These are phyloP conservation scores for Neurospora sp. DNA, from an alignment of 2,329 filamentous ascomycete species.

Conservation along the genomic window DNA sequence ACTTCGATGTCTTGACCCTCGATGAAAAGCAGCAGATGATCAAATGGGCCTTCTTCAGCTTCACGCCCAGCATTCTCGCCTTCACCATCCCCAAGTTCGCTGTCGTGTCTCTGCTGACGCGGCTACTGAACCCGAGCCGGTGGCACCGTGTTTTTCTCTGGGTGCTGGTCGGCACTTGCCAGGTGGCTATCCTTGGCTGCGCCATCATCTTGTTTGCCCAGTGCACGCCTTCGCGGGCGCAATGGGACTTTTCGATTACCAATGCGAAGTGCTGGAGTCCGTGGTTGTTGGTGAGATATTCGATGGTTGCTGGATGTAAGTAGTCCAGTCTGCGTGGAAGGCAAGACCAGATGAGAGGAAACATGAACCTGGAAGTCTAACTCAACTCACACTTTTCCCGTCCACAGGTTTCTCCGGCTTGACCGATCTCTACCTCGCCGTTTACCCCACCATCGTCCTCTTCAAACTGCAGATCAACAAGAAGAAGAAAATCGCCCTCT, in stretches of 20 bases:
- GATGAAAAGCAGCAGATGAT: slow-evolving; percentile 21
- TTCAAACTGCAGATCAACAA: slow-evolving; percentile 26
- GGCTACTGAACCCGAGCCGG: slow-evolving; percentile 27
- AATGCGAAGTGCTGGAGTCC: slow-evolving; percentile 26
- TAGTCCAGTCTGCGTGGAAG: background rate
- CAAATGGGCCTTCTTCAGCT: slow-evolving; percentile 26
- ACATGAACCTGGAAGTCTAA: too few species aligned
- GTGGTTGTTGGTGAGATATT: slow-evolving; percentile 28
- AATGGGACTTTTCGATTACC: slow-evolving; percentile 28
- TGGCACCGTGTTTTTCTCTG: slow-evolving; percentile 27
- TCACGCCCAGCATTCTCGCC: slow-evolving; percentile 28
- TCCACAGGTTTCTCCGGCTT: slow-evolving; percentile 23
- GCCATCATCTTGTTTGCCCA: slow-evolving; percentile 32
- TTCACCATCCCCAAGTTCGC: slow-evolving; percentile 33
- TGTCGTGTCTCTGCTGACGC: slow-evolving; percentile 28
- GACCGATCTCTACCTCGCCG: slow-evolving; percentile 30
- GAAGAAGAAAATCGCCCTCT: slow-evolving; percentile 30
- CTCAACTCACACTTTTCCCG: background rate
- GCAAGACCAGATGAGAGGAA: background rate
- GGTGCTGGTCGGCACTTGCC: slow-evolving; percentile 22
- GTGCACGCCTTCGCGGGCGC: slow-evolving; percentile 28
- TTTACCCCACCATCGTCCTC: slow-evolving; percentile 29
- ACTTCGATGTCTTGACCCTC: slow-evolving; percentile 23
- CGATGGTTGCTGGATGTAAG: slow-evolving; percentile 30
- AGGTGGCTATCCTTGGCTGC: slow-evolving; percentile 24